phyloP scores from a whole-genome alignment of 192 early-diverging fungal species.

The Coemansia reversa region DNA sequence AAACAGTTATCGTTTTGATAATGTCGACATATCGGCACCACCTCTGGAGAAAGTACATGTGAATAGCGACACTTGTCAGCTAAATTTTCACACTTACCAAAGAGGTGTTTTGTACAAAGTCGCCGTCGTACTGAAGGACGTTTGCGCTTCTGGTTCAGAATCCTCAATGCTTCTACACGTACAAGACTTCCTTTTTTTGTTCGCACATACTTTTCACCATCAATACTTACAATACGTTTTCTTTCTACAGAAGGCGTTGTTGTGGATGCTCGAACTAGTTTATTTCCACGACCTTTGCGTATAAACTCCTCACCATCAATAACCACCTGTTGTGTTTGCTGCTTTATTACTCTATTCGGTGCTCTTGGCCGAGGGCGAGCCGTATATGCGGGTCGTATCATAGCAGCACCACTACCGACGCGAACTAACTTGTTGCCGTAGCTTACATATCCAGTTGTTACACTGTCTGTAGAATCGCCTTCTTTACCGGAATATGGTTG shows the following conservation, averaged over 20 bases:
- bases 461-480: background rate
- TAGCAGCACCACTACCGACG: conserved; percentile 20
- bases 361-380: background rate
- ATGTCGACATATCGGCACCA: conserved; percentile 62
- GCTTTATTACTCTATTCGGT: background rate
- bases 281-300: conserved; percentile 32
- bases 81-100: conserved; percentile 22
- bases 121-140: conserved; percentile 2
- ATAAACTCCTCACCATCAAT: conserved; percentile 42
- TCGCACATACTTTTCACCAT: conserved; percentile 42
- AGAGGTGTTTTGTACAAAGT: conserved; percentile 35
- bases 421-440: conserved; percentile 43
- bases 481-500: background rate
- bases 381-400: background rate
- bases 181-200: conserved; percentile 36
- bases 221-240: conserved; percentile 29
- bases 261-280: conserved; percentile 31
- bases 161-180: conserved; percentile 23
- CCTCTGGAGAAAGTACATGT: conserved; percentile 58
- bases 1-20: conserved; percentile 64
- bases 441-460: conserved; percentile 21
- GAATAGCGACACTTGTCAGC: conserved; percentile 56
- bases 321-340: conserved; percentile 1
- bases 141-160: conserved; percentile 8
- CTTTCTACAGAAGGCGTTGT: background rate